These are phyloP conservation scores for Vachellia pachyceras DNA, from an alignment of 306 rosid genomes.

Conservation along the genomic window DNA sequence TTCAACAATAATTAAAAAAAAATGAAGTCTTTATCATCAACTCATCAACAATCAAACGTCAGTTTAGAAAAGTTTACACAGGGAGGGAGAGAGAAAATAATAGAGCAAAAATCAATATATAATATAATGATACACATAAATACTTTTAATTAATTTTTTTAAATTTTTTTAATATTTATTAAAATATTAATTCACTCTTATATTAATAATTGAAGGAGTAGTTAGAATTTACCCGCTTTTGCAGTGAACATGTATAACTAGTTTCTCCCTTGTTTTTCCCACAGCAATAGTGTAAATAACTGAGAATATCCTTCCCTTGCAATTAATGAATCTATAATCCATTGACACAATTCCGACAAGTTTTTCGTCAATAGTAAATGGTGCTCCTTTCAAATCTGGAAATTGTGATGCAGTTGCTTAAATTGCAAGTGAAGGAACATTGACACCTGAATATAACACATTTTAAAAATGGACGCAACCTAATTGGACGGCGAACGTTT, in stretches of 20 bases:
- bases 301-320: neutral
- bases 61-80: neutral
- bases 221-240: too few relatives aligned
- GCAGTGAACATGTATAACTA: too few relatives aligned
- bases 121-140: too few relatives aligned
- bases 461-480: conserved; percentile 34
- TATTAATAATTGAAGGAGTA: too few relatives aligned
- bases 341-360: neutral
- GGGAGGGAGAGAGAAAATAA: too few relatives aligned
- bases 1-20: neutral
- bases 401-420: conserved; percentile 30
- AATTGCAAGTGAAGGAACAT: conserved; percentile 43
- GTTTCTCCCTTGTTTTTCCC: too few relatives aligned
- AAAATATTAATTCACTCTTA: too few relatives aligned
- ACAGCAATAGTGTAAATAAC: neutral
- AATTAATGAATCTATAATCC: conserved; percentile 4
- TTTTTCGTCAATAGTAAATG: neutral
- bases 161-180: too few relatives aligned
- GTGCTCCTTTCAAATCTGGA: neutral
- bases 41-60: neutral
- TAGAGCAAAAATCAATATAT: too few relatives aligned
- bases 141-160: too few relatives aligned
- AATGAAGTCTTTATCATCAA: neutral
- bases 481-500: neutral
- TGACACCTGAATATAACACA: neutral